Percentiles rank a stretch among this genome's conserved stretches.
phyloP scores from a whole-genome alignment of 2,329 filamentous ascomycete species.

The Penicillium sp. region DNA sequence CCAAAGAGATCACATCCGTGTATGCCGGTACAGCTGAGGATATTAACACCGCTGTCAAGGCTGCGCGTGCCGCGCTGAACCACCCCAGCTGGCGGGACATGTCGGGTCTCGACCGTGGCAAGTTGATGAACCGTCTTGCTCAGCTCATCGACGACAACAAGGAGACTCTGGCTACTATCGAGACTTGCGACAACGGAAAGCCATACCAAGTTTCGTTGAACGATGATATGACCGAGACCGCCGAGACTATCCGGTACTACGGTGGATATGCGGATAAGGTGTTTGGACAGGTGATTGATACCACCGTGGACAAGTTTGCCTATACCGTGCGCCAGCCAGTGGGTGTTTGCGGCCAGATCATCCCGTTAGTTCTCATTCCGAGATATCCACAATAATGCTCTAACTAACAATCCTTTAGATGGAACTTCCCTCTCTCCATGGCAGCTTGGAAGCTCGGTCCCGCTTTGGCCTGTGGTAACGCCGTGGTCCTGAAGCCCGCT shows the following conservation, averaged over 20 bases:
- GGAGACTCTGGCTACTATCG: conserved; percentile 59
- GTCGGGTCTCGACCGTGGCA: conserved; percentile 58
- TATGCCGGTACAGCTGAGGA: conserved; percentile 34
- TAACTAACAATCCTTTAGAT: neutral
- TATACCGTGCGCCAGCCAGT: conserved; percentile 75
- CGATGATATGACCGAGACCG: conserved; percentile 24
- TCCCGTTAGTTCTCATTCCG: conserved; percentile 68
- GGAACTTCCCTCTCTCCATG: conserved; percentile 64
- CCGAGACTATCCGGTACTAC: conserved; percentile 48
- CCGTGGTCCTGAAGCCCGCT: conserved; percentile 35
- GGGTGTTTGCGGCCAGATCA: conserved; percentile 78
- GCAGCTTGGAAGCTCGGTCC: conserved; percentile 48
- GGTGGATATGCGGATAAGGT: conserved; percentile 88
- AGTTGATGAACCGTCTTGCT: conserved; percentile 66
- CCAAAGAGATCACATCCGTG: conserved; percentile 28
- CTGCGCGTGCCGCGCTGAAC: conserved; percentile 31
- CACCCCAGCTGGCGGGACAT: conserved; percentile 29
- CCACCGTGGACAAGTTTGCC: conserved; percentile 71
- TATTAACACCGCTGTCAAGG: conserved; percentile 35
- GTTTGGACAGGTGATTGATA: conserved; percentile 76
- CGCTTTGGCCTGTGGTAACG: conserved; percentile 36
- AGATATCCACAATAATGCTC: neutral
- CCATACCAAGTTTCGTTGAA: conserved; percentile 24
- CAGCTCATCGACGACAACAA: conserved; percentile 62
- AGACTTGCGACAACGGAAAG: conserved; percentile 77